Percentiles rank a stretch among this genome's conserved stretches.
Evolutionary conservation across 2,329 filamentous ascomycete species (phyloP).

Genomic region (Drechslerella coelobrocha): DNA sequence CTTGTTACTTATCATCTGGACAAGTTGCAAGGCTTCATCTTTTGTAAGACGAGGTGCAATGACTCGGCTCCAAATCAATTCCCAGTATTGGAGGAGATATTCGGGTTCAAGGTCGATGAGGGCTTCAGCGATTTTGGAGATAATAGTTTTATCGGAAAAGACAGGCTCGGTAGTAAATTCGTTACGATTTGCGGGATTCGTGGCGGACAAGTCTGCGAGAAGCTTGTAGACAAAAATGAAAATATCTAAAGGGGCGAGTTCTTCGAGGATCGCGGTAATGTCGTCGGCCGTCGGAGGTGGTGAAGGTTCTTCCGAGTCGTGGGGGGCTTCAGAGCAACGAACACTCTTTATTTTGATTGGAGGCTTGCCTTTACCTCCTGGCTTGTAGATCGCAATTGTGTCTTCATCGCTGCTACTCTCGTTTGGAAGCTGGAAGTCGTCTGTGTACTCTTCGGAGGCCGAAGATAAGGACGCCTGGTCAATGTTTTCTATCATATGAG

Average conservation of each 20-base stretch:
- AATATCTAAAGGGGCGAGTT: slow-evolving; percentile 13
- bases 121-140: not conserved
- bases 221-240: slow-evolving; percentile 27
- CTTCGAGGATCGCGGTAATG: not conserved
- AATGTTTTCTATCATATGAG: no score
- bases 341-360: not conserved
- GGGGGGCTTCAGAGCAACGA: not conserved
- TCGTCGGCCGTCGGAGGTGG: no score
- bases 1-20: not conserved
- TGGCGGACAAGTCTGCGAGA: slow-evolving; percentile 3
- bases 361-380: not conserved
- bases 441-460: not conserved
- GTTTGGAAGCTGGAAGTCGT: not conserved
- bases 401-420: not conserved
- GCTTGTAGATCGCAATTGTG: not conserved
- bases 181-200: not conserved
- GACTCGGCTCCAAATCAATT: slow-evolving; percentile 10
- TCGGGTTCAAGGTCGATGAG: not conserved
- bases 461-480: no score
- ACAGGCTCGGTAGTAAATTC: not conserved
- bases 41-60: slow-evolving; percentile 20
- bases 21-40: slow-evolving; percentile 7
- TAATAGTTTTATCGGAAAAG: slow-evolving; percentile 7
- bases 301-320: no score
- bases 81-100: slow-evolving; percentile 12